Conservation (phyloP, 2,329 filamentous ascomycete genomes). For the Dissoconium aciculare region DNA sequence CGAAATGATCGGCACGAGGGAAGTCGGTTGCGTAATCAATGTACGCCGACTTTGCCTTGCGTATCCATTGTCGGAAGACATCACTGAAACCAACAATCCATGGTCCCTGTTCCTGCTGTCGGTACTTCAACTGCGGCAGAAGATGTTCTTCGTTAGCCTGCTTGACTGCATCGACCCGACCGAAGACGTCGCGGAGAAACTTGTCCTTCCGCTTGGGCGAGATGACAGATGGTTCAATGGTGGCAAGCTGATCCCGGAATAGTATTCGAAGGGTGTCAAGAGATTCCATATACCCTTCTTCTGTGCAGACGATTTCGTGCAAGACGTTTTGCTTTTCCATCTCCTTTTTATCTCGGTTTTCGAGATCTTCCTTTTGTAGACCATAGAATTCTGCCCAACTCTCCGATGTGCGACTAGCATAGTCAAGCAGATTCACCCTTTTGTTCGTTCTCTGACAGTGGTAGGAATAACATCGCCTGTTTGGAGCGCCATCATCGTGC, state of each 20-base stretch:
- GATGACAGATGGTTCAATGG: conserved; percentile 65
- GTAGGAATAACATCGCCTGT: conserved; percentile 71
- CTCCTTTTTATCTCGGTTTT: conserved; percentile 65
- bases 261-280: conserved; percentile 72
- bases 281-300: conserved; percentile 81
- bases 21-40: conserved; percentile 84
- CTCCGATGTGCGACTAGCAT: conserved; percentile 50
- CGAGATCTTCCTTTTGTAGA: conserved; percentile 60
- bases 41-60: conserved; percentile 78
- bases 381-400: conserved; percentile 88
- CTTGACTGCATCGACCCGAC: conserved; percentile 75
- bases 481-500: conserved; percentile 51
- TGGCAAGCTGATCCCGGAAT: conserved; percentile 66
- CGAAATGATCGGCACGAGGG: conserved; percentile 65
- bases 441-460: conserved; percentile 89
- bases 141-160: conserved; percentile 87
- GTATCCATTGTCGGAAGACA: conserved; percentile 95
- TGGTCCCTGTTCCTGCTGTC: conserved; percentile 90
- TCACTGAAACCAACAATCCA: conserved; percentile 92
- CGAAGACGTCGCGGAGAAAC: conserved; percentile 77
- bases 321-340: conserved; percentile 84
- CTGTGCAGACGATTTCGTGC: conserved; percentile 87
- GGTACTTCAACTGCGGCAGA: conserved; percentile 84
- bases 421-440: conserved; percentile 74
- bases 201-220: conserved; percentile 59